Evolutionary conservation across 78 protist species (phyloP).

Genomic region (Dictyostelium brefeldianum): DNA sequence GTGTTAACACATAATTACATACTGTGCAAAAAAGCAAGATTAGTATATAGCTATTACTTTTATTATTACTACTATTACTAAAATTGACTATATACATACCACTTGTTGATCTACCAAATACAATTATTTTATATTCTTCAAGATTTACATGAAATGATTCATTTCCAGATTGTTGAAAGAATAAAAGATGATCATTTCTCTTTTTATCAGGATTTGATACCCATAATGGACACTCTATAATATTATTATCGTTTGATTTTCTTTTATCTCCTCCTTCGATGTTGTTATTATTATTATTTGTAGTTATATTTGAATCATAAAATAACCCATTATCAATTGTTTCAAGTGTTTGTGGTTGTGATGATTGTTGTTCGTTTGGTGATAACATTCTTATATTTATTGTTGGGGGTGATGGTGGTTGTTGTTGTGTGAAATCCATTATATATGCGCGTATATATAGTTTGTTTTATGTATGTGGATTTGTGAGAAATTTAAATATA

Average conservation of each 20-base stretch:
- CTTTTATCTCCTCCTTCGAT: not conserved
- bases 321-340: too few relatives aligned
- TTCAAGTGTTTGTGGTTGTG: too few relatives aligned
- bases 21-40: conserved; percentile 8
- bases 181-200: conserved; percentile 51
- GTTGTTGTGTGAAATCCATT: too few relatives aligned
- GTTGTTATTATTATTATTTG: conserved; percentile 10
- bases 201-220: not conserved
- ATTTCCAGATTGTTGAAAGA: conserved; percentile 2
- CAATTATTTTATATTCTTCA: conserved; percentile 32
- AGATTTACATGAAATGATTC: not conserved
- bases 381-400: too few relatives aligned
- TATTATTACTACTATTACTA: too few relatives aligned
- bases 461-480: too few relatives aligned
- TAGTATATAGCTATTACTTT: too few relatives aligned
- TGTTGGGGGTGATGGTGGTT: too few relatives aligned
- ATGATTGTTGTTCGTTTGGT: too few relatives aligned
- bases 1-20: conserved; percentile 41
- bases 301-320: not conserved
- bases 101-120: conserved; percentile 46
- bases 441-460: too few relatives aligned
- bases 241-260: not conserved
- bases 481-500: too few relatives aligned
- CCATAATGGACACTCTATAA: conserved; percentile 31
- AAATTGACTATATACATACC: conserved; percentile 39